These are phyloP conservation scores for Globisporangium paroecandrum DNA, from an alignment of 352 stramenopile species.

Conservation along the genomic window DNA sequence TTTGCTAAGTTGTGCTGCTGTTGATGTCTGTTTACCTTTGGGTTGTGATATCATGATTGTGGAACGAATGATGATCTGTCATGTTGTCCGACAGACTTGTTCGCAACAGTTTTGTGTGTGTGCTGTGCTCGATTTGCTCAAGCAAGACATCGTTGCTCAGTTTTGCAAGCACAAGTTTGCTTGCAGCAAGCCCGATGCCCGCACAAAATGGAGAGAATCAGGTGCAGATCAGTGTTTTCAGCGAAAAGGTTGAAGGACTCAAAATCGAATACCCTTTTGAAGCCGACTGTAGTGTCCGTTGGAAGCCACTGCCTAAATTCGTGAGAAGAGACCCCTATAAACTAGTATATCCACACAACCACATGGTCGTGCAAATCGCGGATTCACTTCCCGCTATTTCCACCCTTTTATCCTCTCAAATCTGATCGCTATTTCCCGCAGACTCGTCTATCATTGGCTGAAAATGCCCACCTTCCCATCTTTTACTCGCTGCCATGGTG, in stretches of 20 bases:
- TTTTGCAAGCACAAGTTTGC: not conserved
- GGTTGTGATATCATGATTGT: too few species aligned
- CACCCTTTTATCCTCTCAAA: too few species aligned
- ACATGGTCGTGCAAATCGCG: not conserved
- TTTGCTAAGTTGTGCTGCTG: too few species aligned
- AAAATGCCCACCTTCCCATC: not conserved
- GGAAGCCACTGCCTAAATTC: not conserved
- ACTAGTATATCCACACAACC: not conserved
- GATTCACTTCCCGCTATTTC: not conserved
- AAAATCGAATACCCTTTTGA: not conserved
- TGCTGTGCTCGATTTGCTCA: too few species aligned
- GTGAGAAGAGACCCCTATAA: not conserved
- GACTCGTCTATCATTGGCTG: not conserved
- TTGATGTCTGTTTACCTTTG: too few species aligned
- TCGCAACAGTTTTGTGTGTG: too few species aligned
- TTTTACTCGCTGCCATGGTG: not conserved
- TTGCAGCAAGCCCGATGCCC: not conserved
- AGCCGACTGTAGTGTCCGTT: not conserved
- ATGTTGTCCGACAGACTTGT: too few species aligned
- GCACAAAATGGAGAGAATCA: too few species aligned
- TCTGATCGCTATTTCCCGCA: not conserved
- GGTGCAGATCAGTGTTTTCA: too few species aligned
- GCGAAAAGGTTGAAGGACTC: not conserved
- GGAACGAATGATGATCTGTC: too few species aligned
- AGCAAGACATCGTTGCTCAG: not conserved